phyloP scores from a whole-genome alignment of 805 yeast species.

The Pichia pseudocactophila region DNA sequence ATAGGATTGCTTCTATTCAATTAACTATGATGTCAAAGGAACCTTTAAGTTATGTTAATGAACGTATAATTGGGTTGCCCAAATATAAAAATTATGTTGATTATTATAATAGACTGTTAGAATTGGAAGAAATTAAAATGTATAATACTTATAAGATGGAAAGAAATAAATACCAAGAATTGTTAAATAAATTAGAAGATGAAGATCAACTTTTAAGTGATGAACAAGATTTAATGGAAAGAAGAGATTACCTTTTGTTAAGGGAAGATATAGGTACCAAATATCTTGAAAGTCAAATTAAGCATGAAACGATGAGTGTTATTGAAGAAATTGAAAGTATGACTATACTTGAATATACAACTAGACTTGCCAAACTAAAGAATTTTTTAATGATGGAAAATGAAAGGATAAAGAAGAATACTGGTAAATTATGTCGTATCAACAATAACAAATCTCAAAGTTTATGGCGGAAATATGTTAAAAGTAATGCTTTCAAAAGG shows the following conservation, averaged over 20 bases:
- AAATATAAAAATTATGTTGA: slow-evolving; percentile 5
- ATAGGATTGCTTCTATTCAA: slow-evolving; percentile 13
- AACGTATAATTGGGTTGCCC: neutral
- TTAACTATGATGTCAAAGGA: slow-evolving; percentile 14
- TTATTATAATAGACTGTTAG: slow-evolving; percentile 6
- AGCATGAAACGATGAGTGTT: slow-evolving; percentile 20
- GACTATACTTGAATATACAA: slow-evolving; percentile 20
- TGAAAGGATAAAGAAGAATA: slow-evolving; percentile 21
- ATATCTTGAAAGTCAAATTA: slow-evolving; percentile 20
- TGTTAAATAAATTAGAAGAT: slow-evolving; percentile 9
- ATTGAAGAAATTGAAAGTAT: slow-evolving; percentile 21
- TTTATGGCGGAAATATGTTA: slow-evolving; percentile 7
- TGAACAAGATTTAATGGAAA: slow-evolving; percentile 27
- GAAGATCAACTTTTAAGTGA: slow-evolving; percentile 9
- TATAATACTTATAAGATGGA: slow-evolving; percentile 6
- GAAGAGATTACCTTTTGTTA: slow-evolving; percentile 26
- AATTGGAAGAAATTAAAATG: slow-evolving; percentile 1
- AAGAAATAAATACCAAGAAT: slow-evolving; percentile 7
- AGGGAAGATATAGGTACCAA: slow-evolving; percentile 20
- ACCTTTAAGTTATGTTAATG: neutral
- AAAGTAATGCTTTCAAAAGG: neutral
- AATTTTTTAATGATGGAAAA: slow-evolving; percentile 18
- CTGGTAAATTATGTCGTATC: slow-evolving; percentile 14
- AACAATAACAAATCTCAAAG: slow-evolving; percentile 5
- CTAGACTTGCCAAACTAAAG: slow-evolving; percentile 26